These are phyloP conservation scores for Globisporangium heterothallicum DNA, from an alignment of 352 stramenopile genomes.

Conservation along the genomic window DNA sequence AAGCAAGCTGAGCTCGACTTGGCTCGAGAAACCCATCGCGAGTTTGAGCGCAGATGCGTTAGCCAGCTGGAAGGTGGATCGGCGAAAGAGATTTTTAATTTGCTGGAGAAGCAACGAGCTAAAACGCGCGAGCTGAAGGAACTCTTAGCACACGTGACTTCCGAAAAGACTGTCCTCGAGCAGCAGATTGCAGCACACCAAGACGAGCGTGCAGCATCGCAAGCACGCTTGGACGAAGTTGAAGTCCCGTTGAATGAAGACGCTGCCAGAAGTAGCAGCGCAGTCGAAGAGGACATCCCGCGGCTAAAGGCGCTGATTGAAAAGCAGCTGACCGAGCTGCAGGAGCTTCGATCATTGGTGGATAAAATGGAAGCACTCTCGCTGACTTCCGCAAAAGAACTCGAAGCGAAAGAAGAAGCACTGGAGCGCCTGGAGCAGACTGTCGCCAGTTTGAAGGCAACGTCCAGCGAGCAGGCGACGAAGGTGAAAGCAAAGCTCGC, in stretches of 20 bases:
- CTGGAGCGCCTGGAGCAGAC: conserved; percentile 24
- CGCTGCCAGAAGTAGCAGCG: neutral
- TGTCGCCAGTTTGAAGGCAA: conserved; percentile 19
- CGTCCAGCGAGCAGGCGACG: conserved; percentile 22
- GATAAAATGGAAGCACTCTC: conserved; percentile 7
- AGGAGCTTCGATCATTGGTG: conserved; percentile 2
- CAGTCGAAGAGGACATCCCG: neutral
- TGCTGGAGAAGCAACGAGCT: conserved; percentile 1
- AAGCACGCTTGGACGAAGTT: neutral
- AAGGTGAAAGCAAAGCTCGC: conserved; percentile 36
- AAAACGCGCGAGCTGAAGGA: neutral
- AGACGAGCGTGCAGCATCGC: neutral
- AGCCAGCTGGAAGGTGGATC: neutral
- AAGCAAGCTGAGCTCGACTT: conserved; percentile 7
- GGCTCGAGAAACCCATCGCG: neutral
- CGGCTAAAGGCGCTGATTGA: neutral
- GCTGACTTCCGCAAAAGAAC: conserved; percentile 1
- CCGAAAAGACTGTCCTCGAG: neutral
- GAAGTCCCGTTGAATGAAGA: neutral
- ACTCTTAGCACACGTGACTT: neutral
- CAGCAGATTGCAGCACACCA: neutral
- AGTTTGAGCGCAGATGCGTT: conserved; percentile 1
- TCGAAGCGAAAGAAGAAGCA: conserved; percentile 21
- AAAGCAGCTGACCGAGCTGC: conserved; percentile 4
- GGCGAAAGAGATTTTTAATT: neutral